phyloP scores from a whole-genome alignment of 805 yeast species.

The Saturnispora ahearnii region DNA sequence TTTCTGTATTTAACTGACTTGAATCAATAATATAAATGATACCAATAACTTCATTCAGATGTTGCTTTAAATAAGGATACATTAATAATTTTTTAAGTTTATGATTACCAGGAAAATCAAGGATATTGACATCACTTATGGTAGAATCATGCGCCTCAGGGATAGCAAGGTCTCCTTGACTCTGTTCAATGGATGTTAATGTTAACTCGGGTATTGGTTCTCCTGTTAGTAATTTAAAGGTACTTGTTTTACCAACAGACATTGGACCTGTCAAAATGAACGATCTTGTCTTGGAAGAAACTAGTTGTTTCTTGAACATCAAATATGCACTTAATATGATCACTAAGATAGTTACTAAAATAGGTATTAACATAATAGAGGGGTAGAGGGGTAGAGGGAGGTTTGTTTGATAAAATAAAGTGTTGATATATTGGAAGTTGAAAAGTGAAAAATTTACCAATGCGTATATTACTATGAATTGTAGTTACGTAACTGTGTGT shows the following conservation, averaged over 20 bases:
- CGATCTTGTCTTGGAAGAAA: constrained; percentile 11
- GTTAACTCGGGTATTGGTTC: constrained; percentile 24
- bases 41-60: constrained; percentile 46
- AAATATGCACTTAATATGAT: constrained; percentile 10
- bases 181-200: constrained; percentile 47
- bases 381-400: not conserved
- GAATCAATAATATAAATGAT: constrained; percentile 74
- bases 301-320: constrained; percentile 9
- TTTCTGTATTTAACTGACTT: constrained; percentile 40
- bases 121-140: constrained; percentile 37
- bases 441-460: not conserved
- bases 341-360: constrained; percentile 9
- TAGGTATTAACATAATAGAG: constrained; percentile 8
- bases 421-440: not conserved
- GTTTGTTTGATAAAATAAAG: not conserved
- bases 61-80: constrained; percentile 38
- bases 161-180: constrained; percentile 29
- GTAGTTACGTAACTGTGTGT: too few relatives aligned
- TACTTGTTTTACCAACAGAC: constrained; percentile 19
- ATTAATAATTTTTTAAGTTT: constrained; percentile 54
- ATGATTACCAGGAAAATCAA: constrained; percentile 86
- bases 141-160: constrained; percentile 19
- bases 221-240: constrained; percentile 16
- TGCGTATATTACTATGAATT: too few relatives aligned
- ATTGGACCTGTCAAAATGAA: constrained; percentile 19